Percentiles rank a stretch among this genome's conserved stretches.
These are phyloP conservation scores for Aspergillus ibericus DNA, from an alignment of 2,329 filamentous ascomycete genomes.

Conservation along the genomic window DNA sequence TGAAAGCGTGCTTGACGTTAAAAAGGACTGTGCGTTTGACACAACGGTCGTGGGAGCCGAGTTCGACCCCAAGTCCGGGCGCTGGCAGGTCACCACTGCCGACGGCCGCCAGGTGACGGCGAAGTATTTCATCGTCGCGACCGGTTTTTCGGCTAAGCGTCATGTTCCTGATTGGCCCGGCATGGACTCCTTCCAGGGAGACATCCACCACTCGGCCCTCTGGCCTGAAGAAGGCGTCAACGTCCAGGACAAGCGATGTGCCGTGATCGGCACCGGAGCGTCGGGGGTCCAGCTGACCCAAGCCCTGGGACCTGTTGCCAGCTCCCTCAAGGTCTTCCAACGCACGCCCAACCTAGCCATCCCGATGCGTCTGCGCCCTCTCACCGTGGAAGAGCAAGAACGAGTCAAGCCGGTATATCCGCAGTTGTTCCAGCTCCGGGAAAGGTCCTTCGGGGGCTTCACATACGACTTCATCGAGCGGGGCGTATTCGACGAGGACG, in stretches of 20 bases:
- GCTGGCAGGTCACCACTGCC: conserved; percentile 49
- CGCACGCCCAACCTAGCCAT: conserved; percentile 66
- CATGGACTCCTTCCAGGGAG: conserved; percentile 49
- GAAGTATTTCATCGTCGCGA: conserved; percentile 49
- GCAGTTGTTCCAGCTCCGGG: conserved; percentile 55
- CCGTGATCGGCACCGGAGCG: conserved; percentile 58
- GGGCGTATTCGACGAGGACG: conserved; percentile 56
- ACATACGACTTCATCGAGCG: conserved; percentile 56
- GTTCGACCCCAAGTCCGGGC: conserved; percentile 38
- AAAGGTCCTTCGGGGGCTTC: conserved; percentile 60
- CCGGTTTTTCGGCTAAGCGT: conserved; percentile 49
- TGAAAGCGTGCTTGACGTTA: conserved; percentile 45
- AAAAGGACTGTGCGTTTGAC: conserved; percentile 48
- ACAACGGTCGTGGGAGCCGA: conserved; percentile 44
- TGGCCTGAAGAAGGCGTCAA: conserved; percentile 54
- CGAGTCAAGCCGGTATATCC: conserved; percentile 47
- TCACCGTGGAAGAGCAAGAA: conserved; percentile 55
- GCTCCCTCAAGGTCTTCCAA: conserved; percentile 61
- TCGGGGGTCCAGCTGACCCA: conserved; percentile 60
- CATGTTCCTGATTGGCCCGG: conserved; percentile 46
- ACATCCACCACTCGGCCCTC: conserved; percentile 56
- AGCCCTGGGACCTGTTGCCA: conserved; percentile 56
- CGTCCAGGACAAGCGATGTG: conserved; percentile 50
- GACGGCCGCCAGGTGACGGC: conserved; percentile 42
- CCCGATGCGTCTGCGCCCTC: conserved; percentile 56